These are phyloP conservation scores for Tilletia walkeri DNA, from an alignment of 1,284 basidiomycete genomes.

Conservation along the genomic window DNA sequence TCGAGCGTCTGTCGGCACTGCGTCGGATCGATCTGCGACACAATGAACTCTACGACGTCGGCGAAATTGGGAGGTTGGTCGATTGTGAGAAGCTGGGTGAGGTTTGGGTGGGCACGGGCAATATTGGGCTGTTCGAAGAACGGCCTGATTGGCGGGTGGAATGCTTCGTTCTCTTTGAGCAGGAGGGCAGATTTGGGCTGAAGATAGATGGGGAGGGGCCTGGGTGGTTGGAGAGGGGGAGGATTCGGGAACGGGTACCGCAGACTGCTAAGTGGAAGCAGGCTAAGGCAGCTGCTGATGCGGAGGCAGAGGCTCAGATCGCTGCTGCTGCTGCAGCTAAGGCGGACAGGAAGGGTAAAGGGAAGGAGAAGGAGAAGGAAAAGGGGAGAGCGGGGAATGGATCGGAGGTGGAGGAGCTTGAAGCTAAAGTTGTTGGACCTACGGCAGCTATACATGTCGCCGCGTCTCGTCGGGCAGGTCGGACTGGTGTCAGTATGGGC, in stretches of 20 bases:
- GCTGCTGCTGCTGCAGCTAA: conserved; percentile 14
- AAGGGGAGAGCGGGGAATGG: conserved; percentile 11
- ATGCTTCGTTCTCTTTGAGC: conserved; percentile 78
- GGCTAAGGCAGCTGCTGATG: conserved; percentile 19
- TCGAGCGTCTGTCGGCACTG: conserved; percentile 79
- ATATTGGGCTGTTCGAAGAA: conserved; percentile 37
- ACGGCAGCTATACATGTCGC: neutral
- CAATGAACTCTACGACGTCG: conserved; percentile 77
- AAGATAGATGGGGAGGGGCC: conserved; percentile 71
- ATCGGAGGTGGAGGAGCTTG: conserved; percentile 14
- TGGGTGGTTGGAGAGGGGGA: conserved; percentile 73
- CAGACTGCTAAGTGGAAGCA: conserved; percentile 19
- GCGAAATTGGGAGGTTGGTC: conserved; percentile 80
- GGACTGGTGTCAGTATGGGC: neutral
- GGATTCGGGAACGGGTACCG: conserved; percentile 51
- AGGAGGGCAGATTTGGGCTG: conserved; percentile 66
- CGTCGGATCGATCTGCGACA: conserved; percentile 80
- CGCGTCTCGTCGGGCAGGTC: conserved; percentile 2
- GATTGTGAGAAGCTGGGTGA: conserved; percentile 67
- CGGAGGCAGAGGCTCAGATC: conserved; percentile 5
- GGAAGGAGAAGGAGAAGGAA: conserved; percentile 17
- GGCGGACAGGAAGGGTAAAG: neutral
- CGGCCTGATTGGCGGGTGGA: conserved; percentile 66
- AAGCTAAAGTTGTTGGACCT: neutral
- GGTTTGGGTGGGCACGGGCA: conserved; percentile 42